Percentiles rank a stretch among this genome's conserved stretches.
These are phyloP conservation scores for Echinosophora koreensis DNA, from an alignment of 306 rosid species.

Conservation along the genomic window DNA sequence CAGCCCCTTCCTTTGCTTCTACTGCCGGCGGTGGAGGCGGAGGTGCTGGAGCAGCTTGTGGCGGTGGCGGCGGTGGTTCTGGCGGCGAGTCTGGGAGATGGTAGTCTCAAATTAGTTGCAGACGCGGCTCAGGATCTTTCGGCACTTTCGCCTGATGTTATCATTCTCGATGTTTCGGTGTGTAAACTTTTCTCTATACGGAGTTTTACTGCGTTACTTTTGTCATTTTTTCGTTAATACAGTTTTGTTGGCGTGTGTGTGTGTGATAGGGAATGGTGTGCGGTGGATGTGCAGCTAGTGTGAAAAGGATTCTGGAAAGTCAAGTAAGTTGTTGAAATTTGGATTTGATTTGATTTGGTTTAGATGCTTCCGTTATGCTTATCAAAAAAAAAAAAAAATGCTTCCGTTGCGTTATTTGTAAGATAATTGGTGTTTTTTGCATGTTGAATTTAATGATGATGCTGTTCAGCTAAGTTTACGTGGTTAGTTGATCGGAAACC, in stretches of 20 bases:
- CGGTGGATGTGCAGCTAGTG: conserved; percentile 91
- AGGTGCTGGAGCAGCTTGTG: conserved; percentile 59
- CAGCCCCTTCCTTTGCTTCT: conserved; percentile 66
- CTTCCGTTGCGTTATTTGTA: conserved; percentile 33
- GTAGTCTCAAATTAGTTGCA: conserved; percentile 57
- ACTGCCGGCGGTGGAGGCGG: conserved; percentile 65
- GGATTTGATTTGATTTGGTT: conserved; percentile 38
- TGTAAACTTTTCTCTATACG: conserved; percentile 36
- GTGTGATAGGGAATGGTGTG: conserved; percentile 73
- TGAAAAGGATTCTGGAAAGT: conserved; percentile 86
- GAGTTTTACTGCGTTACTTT: background rate
- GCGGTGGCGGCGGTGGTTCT: conserved; percentile 52
- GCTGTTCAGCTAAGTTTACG: conserved; percentile 30
- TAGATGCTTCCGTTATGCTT: conserved; percentile 27
- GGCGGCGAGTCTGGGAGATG: conserved; percentile 72
- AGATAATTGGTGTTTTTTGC: conserved; percentile 3
- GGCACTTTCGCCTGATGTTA: conserved; percentile 66
- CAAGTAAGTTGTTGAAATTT: conserved; percentile 61
- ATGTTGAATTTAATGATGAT: conserved; percentile 5
- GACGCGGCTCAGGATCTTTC: conserved; percentile 65
- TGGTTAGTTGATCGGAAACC: background rate
- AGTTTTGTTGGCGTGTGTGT: background rate
- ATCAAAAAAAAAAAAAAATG: too few species aligned
- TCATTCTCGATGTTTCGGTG: conserved; percentile 90
- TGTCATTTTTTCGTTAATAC: background rate